These are phyloP conservation scores for Fusarium pseudograminearum DNA, from an alignment of 2,329 filamentous ascomycete species.

Conservation along the genomic window DNA sequence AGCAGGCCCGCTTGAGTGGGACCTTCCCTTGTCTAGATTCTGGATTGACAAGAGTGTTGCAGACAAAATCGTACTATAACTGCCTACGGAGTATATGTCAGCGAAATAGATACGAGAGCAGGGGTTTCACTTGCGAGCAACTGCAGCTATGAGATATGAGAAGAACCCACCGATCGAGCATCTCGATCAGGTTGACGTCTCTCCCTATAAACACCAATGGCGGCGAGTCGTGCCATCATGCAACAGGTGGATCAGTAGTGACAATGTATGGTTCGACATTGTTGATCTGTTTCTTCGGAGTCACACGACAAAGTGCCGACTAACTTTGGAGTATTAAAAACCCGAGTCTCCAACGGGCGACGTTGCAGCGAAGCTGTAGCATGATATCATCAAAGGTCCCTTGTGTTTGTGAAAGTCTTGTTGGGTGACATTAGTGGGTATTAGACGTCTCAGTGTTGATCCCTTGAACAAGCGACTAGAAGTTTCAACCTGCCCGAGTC, in stretches of 20 bases:
- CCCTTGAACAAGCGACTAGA: background rate
- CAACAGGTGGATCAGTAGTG: constrained; percentile 36
- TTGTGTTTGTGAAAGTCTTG: constrained; percentile 7
- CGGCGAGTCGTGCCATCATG: constrained; percentile 17
- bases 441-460: constrained; percentile 7
- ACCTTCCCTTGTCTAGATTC: constrained; percentile 35
- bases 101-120: constrained; percentile 27
- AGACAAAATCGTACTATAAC: constrained; percentile 31
- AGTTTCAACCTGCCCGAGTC: background rate
- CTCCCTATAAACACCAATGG: background rate
- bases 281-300: constrained; percentile 42
- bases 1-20: constrained; percentile 37
- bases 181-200: constrained; percentile 10
- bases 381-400: constrained; percentile 51
- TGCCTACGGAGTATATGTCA: constrained; percentile 13
- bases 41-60: constrained; percentile 32
- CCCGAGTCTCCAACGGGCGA: constrained; percentile 34
- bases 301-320: constrained; percentile 46
- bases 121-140: constrained; percentile 16
- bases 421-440: constrained; percentile 13
- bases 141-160: constrained; percentile 6
- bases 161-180: constrained; percentile 6
- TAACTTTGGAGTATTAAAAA: constrained; percentile 22
- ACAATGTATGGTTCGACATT: constrained; percentile 45
- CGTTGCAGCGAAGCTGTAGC: constrained; percentile 43